These are phyloP conservation scores for Didymella sp. DNA, from an alignment of 2,329 filamentous ascomycete genomes.

Conservation along the genomic window DNA sequence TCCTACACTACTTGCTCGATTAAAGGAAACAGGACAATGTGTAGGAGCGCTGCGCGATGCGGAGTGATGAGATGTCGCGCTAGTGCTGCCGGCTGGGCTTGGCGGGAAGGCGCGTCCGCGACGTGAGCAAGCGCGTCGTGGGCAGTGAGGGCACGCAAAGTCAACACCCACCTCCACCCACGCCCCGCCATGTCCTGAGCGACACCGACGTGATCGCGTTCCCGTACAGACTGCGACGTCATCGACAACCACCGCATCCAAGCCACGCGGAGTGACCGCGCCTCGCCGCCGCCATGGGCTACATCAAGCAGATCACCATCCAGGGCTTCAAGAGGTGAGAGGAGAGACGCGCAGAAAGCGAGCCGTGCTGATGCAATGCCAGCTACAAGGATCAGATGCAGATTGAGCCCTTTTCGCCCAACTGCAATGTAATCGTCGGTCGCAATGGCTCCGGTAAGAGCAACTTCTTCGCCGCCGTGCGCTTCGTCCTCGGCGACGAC, in stretches of 20 bases:
- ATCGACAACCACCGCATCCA: neutral
- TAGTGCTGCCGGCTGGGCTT: constrained; percentile 22
- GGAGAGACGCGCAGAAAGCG: neutral
- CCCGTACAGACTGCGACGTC: neutral
- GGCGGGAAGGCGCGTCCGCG: constrained; percentile 29
- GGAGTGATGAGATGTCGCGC: too few species aligned
- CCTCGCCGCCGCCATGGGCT: constrained; percentile 52
- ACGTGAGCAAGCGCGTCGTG: constrained; percentile 29
- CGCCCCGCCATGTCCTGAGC: constrained; percentile 30
- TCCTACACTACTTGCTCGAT: too few species aligned
- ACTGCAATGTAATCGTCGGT: constrained; percentile 97
- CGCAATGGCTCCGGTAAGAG: constrained; percentile 99
- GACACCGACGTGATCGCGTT: constrained; percentile 22
- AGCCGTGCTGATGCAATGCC: constrained; percentile 24
- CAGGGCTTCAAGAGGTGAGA: constrained; percentile 97
- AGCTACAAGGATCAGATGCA: constrained; percentile 99
- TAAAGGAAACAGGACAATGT: too few species aligned
- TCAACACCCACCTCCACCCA: constrained; percentile 16
- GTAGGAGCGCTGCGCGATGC: too few species aligned
- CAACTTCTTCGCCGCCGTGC: constrained; percentile 99
- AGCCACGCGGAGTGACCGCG: constrained; percentile 17
- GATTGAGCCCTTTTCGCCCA: constrained; percentile 96
- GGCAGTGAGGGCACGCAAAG: constrained; percentile 19
- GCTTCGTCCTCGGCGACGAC: constrained; percentile 96
- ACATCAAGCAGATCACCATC: constrained; percentile 99